phyloP scores from a whole-genome alignment of 169 alveolate species.

The Theileria equi region DNA sequence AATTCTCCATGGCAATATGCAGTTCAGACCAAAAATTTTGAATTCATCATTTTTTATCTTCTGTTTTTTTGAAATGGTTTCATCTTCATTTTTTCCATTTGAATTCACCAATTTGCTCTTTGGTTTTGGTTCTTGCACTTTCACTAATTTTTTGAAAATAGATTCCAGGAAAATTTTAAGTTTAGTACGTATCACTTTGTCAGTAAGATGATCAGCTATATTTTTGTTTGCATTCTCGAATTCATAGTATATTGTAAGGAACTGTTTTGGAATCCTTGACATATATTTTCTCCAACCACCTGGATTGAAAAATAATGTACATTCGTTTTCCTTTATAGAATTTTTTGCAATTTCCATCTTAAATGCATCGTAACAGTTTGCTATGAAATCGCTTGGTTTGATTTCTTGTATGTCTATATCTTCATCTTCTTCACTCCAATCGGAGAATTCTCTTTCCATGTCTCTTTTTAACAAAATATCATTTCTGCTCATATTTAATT shows the following conservation, averaged over 20 bases:
- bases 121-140: conserved; percentile 23
- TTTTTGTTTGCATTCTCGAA: conserved; percentile 23
- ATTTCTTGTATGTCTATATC: background rate
- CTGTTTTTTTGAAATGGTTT: background rate
- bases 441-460: conserved; percentile 71
- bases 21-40: conserved; percentile 42
- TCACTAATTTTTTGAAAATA: conserved; percentile 17
- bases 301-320: conserved; percentile 25
- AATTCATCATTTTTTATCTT: background rate
- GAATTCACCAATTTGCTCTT: background rate
- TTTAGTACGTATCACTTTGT: background rate
- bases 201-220: conserved; percentile 15
- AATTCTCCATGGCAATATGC: conserved; percentile 22
- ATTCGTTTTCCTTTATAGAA: background rate
- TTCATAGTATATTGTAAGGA: conserved; percentile 25
- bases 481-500: conserved; percentile 59
- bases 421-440: conserved; percentile 76
- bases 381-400: conserved; percentile 37
- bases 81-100: background rate
- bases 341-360: background rate
- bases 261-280: conserved; percentile 49
- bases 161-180: conserved; percentile 13
- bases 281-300: conserved; percentile 43
- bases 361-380: conserved; percentile 31
- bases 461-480: conserved; percentile 65